Evolutionary conservation across 2,329 filamentous ascomycete species (phyloP).

Genomic region (Beauveria australis): DNA sequence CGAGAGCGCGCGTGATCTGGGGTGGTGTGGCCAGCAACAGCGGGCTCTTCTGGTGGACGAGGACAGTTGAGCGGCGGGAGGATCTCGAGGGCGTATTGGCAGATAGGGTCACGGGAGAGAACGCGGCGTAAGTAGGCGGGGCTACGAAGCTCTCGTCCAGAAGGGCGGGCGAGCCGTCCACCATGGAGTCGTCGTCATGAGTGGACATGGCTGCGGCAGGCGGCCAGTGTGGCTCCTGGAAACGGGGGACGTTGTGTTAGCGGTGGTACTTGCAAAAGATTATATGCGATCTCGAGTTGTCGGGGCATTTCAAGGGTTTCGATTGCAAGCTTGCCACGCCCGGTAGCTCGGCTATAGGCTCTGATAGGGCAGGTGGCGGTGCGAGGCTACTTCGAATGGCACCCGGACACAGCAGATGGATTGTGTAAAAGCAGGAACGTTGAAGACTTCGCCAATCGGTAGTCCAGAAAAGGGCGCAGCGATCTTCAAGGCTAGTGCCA

Average conservation of each 20-base stretch:
- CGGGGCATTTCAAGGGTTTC: background rate
- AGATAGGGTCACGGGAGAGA: constrained; percentile 75
- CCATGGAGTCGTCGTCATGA: constrained; percentile 23
- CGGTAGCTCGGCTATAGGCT: constrained; percentile 1
- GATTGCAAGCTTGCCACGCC: background rate
- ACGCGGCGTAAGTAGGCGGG: constrained; percentile 75
- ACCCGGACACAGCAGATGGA: no score
- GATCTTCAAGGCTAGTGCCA: background rate
- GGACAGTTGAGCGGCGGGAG: constrained; percentile 74
- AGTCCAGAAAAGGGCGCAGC: background rate
- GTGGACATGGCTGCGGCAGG: constrained; percentile 13
- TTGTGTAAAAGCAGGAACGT: background rate
- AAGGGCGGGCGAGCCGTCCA: constrained; percentile 20
- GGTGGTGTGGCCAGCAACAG: constrained; percentile 88
- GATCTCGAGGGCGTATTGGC: constrained; percentile 53
- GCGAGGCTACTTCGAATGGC: background rate
- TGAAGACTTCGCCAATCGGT: background rate
- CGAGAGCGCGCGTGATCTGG: constrained; percentile 85
- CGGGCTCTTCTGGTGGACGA: constrained; percentile 95
- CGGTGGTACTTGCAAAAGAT: background rate
- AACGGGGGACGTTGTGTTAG: background rate
- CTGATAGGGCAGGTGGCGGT: background rate
- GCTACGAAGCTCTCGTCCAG: constrained; percentile 17
- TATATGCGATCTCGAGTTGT: background rate
- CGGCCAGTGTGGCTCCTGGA: constrained; percentile 9